phyloP scores from a whole-genome alignment of 768 basidiomycete genomes.

The Tylopilus vinaceipallidus region DNA sequence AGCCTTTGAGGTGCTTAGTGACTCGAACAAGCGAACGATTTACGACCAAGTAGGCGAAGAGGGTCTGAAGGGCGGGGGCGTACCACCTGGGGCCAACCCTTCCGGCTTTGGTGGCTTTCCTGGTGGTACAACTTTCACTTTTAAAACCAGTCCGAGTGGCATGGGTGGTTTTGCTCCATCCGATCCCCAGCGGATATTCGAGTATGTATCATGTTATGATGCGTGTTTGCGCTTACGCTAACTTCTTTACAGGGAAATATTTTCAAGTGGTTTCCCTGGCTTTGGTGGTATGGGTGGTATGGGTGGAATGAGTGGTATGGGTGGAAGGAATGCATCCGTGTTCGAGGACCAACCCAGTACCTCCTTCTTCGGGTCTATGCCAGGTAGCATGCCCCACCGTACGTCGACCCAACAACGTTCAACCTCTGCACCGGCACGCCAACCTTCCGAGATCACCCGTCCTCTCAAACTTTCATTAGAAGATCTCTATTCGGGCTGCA shows the following conservation, averaged over 20 bases:
- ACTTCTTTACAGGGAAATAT: conserved; percentile 50
- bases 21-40: conserved; percentile 77
- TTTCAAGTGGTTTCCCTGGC: conserved; percentile 37
- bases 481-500: conserved; percentile 81
- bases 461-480: conserved; percentile 84
- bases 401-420: conserved; percentile 29
- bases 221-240: background rate
- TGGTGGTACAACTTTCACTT: conserved; percentile 53
- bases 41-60: conserved; percentile 97
- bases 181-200: conserved; percentile 88
- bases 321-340: conserved; percentile 35
- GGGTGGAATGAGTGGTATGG: conserved; percentile 40
- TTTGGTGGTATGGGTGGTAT: conserved; percentile 41
- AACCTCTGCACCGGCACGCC: conserved; percentile 30
- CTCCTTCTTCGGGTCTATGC: conserved; percentile 41
- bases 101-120: conserved; percentile 47
- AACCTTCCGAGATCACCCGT: conserved; percentile 63
- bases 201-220: conserved; percentile 47
- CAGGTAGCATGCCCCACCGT: conserved; percentile 57
- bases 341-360: conserved; percentile 42
- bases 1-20: conserved; percentile 93
- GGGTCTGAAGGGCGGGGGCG: conserved; percentile 74
- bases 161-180: conserved; percentile 64
- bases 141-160: conserved; percentile 45
- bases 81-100: conserved; percentile 50